Conservation (phyloP, 148 eudicot species). For the Cornus suecica region DNA sequence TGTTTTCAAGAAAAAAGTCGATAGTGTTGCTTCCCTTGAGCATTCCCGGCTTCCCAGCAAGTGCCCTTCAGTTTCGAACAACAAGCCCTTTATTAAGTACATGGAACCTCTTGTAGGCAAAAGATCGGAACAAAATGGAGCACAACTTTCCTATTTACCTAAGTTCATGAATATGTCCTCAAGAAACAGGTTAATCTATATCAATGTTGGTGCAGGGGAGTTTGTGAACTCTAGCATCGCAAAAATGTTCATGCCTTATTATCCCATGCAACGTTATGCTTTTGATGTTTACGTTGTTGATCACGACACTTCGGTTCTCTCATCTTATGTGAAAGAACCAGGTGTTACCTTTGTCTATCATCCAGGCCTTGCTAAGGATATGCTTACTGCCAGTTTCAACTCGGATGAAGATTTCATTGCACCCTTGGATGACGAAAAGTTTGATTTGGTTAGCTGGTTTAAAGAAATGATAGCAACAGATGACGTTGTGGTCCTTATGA, state of each 20-base stretch:
- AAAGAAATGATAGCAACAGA: slow-evolving; percentile 52
- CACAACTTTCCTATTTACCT: slow-evolving; percentile 46
- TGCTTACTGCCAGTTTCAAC: slow-evolving; percentile 7
- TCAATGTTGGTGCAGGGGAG: slow-evolving; percentile 67
- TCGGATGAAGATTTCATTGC: slow-evolving; percentile 32
- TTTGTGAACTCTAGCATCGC: slow-evolving; percentile 40
- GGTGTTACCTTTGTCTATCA: slow-evolving; percentile 78
- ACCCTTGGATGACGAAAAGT: slow-evolving; percentile 50
- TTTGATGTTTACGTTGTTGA: slow-evolving; percentile 59
- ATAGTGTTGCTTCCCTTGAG: slow-evolving; percentile 33
- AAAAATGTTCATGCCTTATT: slow-evolving; percentile 49
- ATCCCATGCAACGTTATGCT: slow-evolving; percentile 44
- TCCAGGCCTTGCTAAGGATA: slow-evolving; percentile 53
- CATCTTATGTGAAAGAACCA: slow-evolving; percentile 68
- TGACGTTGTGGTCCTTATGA: slow-evolving; percentile 72
- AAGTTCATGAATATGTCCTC: slow-evolving; percentile 45
- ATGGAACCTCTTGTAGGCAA: slow-evolving; percentile 50
- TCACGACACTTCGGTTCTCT: slow-evolving; percentile 55
- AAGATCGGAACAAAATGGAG: slow-evolving; percentile 11
- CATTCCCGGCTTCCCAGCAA: slow-evolving; percentile 50
- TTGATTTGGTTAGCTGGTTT: slow-evolving; percentile 74
- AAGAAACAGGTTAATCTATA: slow-evolving; percentile 57
- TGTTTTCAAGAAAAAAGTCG: slow-evolving; percentile 54
- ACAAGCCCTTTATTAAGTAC: slow-evolving; percentile 42
- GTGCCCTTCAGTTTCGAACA: slow-evolving; percentile 56